Base-by-base conservation (phyloP, 139 green algal genomes). In the Picochlorum sp. region DNA sequence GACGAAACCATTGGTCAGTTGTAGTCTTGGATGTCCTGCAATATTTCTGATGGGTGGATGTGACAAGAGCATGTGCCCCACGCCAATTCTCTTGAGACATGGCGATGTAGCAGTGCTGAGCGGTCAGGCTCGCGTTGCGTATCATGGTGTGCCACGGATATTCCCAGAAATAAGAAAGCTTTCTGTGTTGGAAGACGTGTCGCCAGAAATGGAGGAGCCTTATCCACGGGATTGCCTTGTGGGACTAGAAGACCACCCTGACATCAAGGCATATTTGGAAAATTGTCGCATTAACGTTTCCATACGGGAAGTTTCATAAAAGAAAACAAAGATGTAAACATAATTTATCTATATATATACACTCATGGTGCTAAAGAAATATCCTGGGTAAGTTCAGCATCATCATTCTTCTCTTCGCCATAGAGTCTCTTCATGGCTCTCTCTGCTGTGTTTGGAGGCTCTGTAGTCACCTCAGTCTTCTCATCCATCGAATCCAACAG, bases 11-110 rank as follows among this genome's bases (percentile, higher is more conserved):
- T 87, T 97, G 24, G 86, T 97, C 2, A 87, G 63, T 45, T 51
- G 95, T 9, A 92, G 79, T 51, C 52, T 97, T 13, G 90, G 90
- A 18, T 90, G 82, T 71, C 67, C 76, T 34, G 90, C 81, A 2
- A 69, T 97, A 14, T 96, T 97, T 68, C 77, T 97, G 3, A 77
- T 95, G 21, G 90, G 90, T 1, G 84, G 86, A 3, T 34, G 5
- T 13, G 86, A 62, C 7, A 80, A 66, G 57, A 80, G 90, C 1
- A 49, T 65, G 31, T 16, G 38, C 1, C 91, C 90, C 6, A 80
- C 71, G 1, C 64, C 91, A 9, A 59, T 97, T 57, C 56, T 90
- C 60, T 62, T 97, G 60, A 78, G 79, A 14, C 84, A 80, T 24
- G 91, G 90, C 0, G 90, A 97, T 66, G 82, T 86, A 6, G 58